phyloP scores from a whole-genome alignment of 148 eudicot species.

The Vaccinium vitisidaea region DNA sequence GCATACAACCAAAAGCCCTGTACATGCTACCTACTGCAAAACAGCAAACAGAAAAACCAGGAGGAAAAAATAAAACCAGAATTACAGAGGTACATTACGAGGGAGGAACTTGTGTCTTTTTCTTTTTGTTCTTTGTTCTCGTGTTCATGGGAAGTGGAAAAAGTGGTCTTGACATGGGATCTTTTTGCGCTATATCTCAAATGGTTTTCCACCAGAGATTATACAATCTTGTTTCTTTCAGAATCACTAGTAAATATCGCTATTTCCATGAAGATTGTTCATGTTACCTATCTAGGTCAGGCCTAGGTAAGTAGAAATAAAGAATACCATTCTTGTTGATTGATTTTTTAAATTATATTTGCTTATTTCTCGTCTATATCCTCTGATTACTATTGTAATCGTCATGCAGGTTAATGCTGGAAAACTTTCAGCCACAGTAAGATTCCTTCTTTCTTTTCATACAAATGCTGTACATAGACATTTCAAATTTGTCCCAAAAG shows the following conservation, averaged over 20 bases:
- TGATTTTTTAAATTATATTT: background rate
- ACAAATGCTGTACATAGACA: background rate
- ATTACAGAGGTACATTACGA: too few species aligned
- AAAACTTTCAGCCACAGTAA: conserved; percentile 74
- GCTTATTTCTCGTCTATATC: background rate
- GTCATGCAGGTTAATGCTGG: conserved; percentile 66
- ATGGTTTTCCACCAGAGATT: background rate
- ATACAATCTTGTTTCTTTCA: background rate
- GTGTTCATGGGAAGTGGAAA: background rate
- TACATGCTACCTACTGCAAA: too few species aligned
- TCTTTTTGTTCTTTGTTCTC: background rate
- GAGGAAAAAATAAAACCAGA: too few species aligned
- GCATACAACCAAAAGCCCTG: too few species aligned
- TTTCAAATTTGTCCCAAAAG: background rate
- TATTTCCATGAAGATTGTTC: background rate
- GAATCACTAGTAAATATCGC: background rate
- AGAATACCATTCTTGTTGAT: background rate
- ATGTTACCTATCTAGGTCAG: background rate
- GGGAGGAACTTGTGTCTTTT: background rate
- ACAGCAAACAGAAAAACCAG: too few species aligned
- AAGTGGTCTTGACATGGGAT: background rate
- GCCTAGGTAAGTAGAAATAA: background rate
- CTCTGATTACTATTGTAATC: background rate
- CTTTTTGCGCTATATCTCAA: background rate
- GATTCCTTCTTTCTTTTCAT: background rate